A percentile compares a stretch with the other conserved stretches of the same genome.
These are phyloP conservation scores for Pseudogymnoascus sp. DNA, from an alignment of 2,329 filamentous ascomycete species.

Conservation along the genomic window DNA sequence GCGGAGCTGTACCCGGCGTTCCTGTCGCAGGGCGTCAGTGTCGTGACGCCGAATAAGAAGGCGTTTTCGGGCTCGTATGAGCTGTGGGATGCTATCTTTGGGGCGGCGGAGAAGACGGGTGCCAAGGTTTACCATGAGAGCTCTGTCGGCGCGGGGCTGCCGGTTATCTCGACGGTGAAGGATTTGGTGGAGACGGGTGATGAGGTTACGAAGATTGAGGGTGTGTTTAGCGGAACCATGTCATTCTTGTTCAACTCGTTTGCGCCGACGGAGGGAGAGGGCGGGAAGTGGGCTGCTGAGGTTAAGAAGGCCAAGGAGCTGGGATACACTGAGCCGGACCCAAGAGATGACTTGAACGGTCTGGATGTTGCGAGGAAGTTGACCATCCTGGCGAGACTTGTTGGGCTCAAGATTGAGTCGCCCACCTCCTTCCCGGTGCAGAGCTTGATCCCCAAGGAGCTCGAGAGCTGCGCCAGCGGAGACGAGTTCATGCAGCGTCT, in stretches of 20 bases:
- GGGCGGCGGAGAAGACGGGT: conserved; percentile 57
- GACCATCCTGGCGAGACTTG: conserved; percentile 83
- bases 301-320: conserved; percentile 87
- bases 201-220: conserved; percentile 83
- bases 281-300: conserved; percentile 82
- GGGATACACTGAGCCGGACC: conserved; percentile 86
- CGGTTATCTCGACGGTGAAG: conserved; percentile 85
- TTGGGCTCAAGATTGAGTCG: conserved; percentile 71
- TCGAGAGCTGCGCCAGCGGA: conserved; percentile 67
- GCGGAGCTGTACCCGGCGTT: conserved; percentile 77
- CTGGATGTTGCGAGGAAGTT: conserved; percentile 91
- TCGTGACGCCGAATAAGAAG: conserved; percentile 98
- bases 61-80: conserved; percentile 76
- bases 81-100: conserved; percentile 83
- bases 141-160: conserved; percentile 85
- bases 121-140: conserved; percentile 93
- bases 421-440: conserved; percentile 89
- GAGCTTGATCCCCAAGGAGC: conserved; percentile 79
- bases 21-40: conserved; percentile 71
- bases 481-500: conserved; percentile 80
- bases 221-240: conserved; percentile 96
- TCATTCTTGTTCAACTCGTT: conserved; percentile 98
- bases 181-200: conserved; percentile 94
- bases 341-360: conserved; percentile 78
- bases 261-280: conserved; percentile 66